These are phyloP conservation scores for Flaveria bidentis DNA, from an alignment of 129 eudicot species.

Conservation along the genomic window DNA sequence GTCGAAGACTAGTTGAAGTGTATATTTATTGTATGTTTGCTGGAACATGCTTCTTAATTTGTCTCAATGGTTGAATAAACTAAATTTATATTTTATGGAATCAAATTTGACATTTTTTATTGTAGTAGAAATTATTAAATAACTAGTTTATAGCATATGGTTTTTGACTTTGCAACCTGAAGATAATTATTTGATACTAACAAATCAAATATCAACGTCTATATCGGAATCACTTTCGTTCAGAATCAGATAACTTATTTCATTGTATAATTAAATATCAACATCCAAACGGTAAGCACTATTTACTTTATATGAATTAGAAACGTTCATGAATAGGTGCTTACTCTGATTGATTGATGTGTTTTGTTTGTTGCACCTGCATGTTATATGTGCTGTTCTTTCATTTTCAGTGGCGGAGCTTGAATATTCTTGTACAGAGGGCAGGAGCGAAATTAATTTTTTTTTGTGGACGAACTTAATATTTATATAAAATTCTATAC, in stretches of 20 bases:
- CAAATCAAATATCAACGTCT: conserved; percentile 17
- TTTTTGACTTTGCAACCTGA: conserved; percentile 2
- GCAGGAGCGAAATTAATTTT: no score
- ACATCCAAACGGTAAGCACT: not conserved
- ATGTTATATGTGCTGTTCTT: no score
- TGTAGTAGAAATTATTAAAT: not conserved
- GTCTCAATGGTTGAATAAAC: not conserved
- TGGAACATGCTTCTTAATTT: not conserved
- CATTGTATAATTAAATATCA: not conserved
- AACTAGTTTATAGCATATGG: not conserved
- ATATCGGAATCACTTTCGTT: not conserved
- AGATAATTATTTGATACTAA: not conserved
- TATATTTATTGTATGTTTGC: not conserved
- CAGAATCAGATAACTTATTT: not conserved
- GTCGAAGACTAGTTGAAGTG: not conserved
- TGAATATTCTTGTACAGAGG: no score
- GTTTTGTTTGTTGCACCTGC: no score
- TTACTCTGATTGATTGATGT: no score
- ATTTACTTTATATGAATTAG: not conserved
- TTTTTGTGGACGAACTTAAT: no score
- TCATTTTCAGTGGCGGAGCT: no score
- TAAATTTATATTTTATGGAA: not conserved
- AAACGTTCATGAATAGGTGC: no score
- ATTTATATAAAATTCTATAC: no score
- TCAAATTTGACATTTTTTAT: not conserved